Evolutionary conservation across 495 filamentous ascomycete genomes (phyloP).

Genomic region (Umbilicaria muhlenbergii): DNA sequence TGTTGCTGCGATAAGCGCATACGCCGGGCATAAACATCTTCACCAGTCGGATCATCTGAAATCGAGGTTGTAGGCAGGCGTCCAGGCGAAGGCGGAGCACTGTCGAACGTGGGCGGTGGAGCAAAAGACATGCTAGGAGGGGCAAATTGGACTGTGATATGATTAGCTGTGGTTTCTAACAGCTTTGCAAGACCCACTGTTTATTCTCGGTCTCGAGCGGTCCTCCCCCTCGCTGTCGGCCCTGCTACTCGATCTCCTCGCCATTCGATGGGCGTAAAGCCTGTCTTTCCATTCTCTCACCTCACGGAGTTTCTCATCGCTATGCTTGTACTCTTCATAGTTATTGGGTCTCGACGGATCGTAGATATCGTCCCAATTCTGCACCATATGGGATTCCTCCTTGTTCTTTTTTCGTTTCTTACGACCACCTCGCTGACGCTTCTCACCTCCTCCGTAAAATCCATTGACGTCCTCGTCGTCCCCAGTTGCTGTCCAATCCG

Average conservation of each 20-base stretch:
- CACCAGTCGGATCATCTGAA: conserved; percentile 44
- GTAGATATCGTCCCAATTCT: conserved; percentile 90
- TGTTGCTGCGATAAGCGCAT: conserved; percentile 28
- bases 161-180: conserved; percentile 5
- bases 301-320: conserved; percentile 69
- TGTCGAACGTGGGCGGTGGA: conserved; percentile 43
- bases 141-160: conserved; percentile 46
- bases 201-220: conserved; percentile 23
- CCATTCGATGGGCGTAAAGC: conserved; percentile 61
- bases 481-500: conserved; percentile 64
- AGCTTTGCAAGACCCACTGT: conserved; percentile 27
- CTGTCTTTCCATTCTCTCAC: conserved; percentile 78
- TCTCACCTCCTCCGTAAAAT: conserved; percentile 39
- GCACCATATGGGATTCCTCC: conserved; percentile 40
- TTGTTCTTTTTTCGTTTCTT: conserved; percentile 78
- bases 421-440: conserved; percentile 61
- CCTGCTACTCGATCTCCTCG: conserved; percentile 32
- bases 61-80: conserved; percentile 22
- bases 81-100: conserved; percentile 17
- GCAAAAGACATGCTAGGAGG: conserved; percentile 59
- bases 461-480: conserved; percentile 58
- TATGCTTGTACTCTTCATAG: conserved; percentile 72
- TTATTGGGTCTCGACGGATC: conserved; percentile 73
- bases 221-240: conserved; percentile 44
- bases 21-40: conserved; percentile 57